Percentiles rank a stretch among this genome's conserved stretches.
phyloP scores from a whole-genome alignment of 495 filamentous ascomycete genomes.

The Tuber microsphaerosporum region DNA sequence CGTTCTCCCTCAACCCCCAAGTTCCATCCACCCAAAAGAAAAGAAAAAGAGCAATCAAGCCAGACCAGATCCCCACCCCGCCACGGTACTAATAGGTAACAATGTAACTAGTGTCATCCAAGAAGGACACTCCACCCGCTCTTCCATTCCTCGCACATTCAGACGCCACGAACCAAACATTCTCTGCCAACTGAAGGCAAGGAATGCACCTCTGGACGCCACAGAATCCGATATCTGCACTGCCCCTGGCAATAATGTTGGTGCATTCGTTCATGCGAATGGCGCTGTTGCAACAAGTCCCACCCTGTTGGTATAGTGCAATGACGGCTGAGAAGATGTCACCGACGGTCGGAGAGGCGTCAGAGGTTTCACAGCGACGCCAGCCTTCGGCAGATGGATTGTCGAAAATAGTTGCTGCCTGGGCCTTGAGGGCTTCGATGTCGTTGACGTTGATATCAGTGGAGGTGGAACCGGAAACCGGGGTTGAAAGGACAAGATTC shows the following conservation, averaged over 20 bases:
- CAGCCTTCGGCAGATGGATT: not conserved
- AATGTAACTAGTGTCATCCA: not conserved
- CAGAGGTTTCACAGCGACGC: not conserved
- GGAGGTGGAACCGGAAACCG: not conserved
- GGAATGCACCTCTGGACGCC: not conserved
- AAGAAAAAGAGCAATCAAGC: not conserved
- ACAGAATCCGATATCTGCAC: not conserved
- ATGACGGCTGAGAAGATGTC: not conserved
- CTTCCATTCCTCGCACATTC: not conserved
- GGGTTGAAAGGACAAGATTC: not conserved
- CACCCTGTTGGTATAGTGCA: not conserved
- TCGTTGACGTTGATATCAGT: not conserved
- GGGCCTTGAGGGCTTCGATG: not conserved
- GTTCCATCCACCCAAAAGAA: not conserved
- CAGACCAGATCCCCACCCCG: not conserved
- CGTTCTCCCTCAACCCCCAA: not conserved
- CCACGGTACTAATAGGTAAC: not conserved
- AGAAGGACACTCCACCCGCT: not conserved
- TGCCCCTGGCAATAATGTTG: not conserved
- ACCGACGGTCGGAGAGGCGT: fast-evolving
- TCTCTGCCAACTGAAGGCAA: not conserved
- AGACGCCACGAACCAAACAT: not conserved
- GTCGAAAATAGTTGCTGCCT: not conserved
- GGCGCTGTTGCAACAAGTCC: not conserved
- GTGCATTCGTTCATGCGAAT: not conserved